These are phyloP conservation scores for Venturia effusa DNA, from an alignment of 2,329 filamentous ascomycete genomes.

Conservation along the genomic window DNA sequence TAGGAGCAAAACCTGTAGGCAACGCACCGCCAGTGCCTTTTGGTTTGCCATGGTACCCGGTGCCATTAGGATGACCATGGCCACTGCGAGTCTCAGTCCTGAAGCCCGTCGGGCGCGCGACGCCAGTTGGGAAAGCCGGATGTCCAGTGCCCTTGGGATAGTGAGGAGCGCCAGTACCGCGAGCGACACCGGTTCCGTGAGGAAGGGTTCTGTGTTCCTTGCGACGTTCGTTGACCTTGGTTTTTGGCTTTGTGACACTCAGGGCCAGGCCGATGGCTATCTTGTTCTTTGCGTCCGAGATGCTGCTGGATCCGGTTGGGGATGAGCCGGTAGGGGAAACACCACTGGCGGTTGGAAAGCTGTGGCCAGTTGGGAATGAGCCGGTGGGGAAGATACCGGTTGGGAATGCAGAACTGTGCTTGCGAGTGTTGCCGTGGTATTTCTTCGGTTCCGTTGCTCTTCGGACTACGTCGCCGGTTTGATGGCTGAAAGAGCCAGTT, in stretches of 20 bases:
- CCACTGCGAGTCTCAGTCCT: background rate
- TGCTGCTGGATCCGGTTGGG: background rate
- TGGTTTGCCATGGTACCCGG: background rate
- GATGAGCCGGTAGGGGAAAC: background rate
- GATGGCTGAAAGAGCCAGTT: background rate
- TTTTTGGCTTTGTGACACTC: background rate
- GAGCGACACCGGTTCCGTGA: background rate
- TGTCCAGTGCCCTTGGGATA: background rate
- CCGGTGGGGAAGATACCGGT: background rate
- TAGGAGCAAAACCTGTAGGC: too few relatives aligned
- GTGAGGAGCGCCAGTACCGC: background rate
- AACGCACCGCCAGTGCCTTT: background rate
- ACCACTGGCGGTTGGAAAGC: background rate
- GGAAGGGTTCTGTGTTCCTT: background rate
- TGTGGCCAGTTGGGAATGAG: background rate
- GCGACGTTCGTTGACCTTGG: background rate
- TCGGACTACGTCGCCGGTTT: background rate
- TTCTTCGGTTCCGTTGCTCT: background rate
- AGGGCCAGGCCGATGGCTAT: background rate
- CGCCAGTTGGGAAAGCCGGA: background rate
- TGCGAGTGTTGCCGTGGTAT: background rate
- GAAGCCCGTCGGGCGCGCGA: background rate
- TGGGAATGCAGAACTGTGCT: background rate
- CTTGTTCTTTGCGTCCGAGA: background rate
- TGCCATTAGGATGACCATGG: background rate